Evolutionary conservation across 2,329 filamentous ascomycete genomes (phyloP).

Genomic region (Fonsecaea erecta): DNA sequence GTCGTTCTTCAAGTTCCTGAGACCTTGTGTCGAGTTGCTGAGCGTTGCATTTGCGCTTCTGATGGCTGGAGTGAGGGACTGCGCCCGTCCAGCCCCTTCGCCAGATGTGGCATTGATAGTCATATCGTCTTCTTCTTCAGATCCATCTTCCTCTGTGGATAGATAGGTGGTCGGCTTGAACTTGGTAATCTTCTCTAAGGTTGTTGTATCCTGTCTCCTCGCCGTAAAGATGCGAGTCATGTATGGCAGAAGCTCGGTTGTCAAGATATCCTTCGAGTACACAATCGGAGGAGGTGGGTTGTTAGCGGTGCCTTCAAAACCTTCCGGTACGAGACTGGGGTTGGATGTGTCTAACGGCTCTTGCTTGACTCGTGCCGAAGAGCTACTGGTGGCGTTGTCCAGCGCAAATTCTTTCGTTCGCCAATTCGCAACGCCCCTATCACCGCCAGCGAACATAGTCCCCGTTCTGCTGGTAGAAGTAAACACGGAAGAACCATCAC

Average conservation of each 20-base stretch:
- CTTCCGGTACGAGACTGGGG: background rate
- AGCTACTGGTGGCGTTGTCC: background rate
- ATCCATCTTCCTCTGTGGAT: slow-evolving; percentile 48
- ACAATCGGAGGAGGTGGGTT: slow-evolving; percentile 46
- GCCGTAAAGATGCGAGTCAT: slow-evolving; percentile 66
- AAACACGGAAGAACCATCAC: slow-evolving; percentile 43
- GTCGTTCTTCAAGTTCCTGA: background rate
- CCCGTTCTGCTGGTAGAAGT: slow-evolving; percentile 24
- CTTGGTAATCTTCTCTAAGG: slow-evolving; percentile 70
- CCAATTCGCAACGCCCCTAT: slow-evolving; percentile 47
- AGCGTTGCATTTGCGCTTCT: background rate
- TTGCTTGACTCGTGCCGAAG: background rate
- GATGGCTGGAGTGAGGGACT: background rate
- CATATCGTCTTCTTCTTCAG: slow-evolving; percentile 54
- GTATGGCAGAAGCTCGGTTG: slow-evolving; percentile 87
- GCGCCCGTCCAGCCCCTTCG: background rate
- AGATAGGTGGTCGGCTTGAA: slow-evolving; percentile 49
- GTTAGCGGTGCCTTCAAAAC: slow-evolving; percentile 15
- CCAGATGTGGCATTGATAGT: slow-evolving; percentile 41
- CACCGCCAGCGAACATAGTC: slow-evolving; percentile 37
- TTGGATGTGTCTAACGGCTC: background rate
- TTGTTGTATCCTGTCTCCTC: slow-evolving; percentile 50
- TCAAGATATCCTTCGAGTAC: slow-evolving; percentile 68
- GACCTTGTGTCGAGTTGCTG: background rate
- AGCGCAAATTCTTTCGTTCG: slow-evolving; percentile 33